Conservation (phyloP, 2,329 filamentous ascomycete genomes). For the Chrysosporium queenslandicum region DNA sequence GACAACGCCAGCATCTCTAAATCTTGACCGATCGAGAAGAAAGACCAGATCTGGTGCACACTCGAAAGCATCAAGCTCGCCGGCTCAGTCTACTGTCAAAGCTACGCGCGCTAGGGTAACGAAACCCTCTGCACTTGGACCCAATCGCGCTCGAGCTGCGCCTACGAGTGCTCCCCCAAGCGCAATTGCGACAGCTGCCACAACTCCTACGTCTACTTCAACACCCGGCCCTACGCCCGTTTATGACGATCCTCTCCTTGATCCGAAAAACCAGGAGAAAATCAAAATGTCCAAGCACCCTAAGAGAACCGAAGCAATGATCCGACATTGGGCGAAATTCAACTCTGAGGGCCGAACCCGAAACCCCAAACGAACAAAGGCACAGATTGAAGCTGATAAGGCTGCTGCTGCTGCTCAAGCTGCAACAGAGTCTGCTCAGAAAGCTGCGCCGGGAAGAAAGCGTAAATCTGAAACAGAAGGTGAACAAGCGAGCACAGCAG, state of each 20-base stretch:
- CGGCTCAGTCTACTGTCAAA: neutral
- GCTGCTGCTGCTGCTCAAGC: conserved; percentile 13
- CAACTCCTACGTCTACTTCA: conserved; percentile 12
- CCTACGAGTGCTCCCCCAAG: conserved; percentile 5
- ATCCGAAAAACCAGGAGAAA: conserved; percentile 24
- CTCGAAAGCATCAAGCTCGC: neutral
- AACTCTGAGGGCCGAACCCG: conserved; percentile 36
- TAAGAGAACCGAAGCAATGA: conserved; percentile 37
- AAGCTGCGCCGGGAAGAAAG: conserved; percentile 9
- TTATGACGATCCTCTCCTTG: conserved; percentile 19
- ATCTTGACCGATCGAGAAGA: conserved; percentile 25
- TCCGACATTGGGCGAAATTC: conserved; percentile 38
- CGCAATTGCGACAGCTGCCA: conserved; percentile 2
- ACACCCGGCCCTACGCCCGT: conserved; percentile 16
- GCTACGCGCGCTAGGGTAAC: neutral
- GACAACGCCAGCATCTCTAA: conserved; percentile 7
- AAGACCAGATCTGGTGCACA: conserved; percentile 11
- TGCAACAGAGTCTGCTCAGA: neutral
- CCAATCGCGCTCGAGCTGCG: conserved; percentile 2
- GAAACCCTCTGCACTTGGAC: conserved; percentile 11
- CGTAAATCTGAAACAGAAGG: conserved; percentile 8
- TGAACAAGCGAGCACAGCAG: neutral
- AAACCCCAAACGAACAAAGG: conserved; percentile 37
- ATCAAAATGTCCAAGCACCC: conserved; percentile 38
- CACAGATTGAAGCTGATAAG: conserved; percentile 36